Conservation (phyloP, 305 asterid species). For the Rubia peregrina region DNA sequence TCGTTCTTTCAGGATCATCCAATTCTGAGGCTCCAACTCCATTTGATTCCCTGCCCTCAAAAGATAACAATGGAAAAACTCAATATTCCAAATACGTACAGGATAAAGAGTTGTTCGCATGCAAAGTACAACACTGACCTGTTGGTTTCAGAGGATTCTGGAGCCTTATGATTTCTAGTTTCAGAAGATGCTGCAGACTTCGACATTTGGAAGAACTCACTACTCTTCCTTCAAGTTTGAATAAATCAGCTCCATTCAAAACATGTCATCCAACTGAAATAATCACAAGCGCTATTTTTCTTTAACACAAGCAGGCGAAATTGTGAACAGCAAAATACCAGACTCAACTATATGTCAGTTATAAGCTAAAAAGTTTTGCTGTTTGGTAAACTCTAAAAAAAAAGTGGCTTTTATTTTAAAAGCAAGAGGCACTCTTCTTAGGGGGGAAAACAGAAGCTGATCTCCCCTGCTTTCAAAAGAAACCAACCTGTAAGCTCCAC, state of each 20-base stretch:
- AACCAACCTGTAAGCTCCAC: background rate
- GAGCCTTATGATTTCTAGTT: conserved; percentile 30
- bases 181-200: conserved; percentile 43
- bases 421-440: background rate
- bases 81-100: background rate
- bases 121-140: conserved; percentile 35
- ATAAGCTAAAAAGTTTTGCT: background rate
- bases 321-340: background rate
- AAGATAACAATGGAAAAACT: conserved; percentile 7
- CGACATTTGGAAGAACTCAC: conserved; percentile 52
- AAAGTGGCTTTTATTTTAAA: background rate
- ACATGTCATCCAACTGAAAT: conserved; percentile 10
- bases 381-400: background rate
- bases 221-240: conserved; percentile 38
- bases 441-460: background rate
- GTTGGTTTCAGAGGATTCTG: conserved; percentile 37
- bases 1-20: conserved; percentile 61
- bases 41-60: conserved; percentile 54
- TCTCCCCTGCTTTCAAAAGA: background rate
- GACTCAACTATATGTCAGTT: background rate
- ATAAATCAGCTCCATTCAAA: conserved; percentile 19
- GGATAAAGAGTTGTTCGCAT: background rate
- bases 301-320: background rate
- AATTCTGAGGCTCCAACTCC: conserved; percentile 55
- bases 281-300: background rate